Evolutionary conservation across 306 rosid species (phyloP), one percentile per base, ranked within the genome.

Genomic region (Cucurbita maxima): DNA sequence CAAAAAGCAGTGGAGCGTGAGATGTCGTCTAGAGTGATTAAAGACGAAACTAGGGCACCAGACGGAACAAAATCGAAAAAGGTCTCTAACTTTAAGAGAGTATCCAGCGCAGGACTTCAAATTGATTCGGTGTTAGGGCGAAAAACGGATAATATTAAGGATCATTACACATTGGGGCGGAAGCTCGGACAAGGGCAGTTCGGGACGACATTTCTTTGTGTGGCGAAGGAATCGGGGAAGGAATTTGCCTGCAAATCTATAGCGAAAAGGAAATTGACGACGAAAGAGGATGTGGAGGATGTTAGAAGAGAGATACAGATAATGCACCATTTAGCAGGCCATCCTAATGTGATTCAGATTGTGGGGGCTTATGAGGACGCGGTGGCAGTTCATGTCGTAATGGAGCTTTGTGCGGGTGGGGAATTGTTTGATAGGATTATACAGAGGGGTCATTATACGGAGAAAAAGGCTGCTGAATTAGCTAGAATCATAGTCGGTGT

Each of bases 181-280:
- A 91, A 94, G 83, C 82, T 94, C 3, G 99, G 99, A 0, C 92
- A 94, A 73, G 99, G 99, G 51, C 97, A 94, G 73, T 94, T 90
- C 71, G 97, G 99, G 63, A 94, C 95, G 3, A 94, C 99, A 0
- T 89, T 82, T 52, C 76, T 87, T 3, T 90, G 97, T 53, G 30
- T 94, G 30, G 90, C 84, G 69, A 94, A 91, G 78, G 85, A 74
- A n/a, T 73, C 78, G 0, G 80, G 79, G 10, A 84, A 78, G 19
- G 91, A 89, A 16, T 87, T 78, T 54, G 97, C 99, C 8, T 94
- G 99, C 77, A 94, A 94, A 75, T 81, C 99, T 0, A 94, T 94
- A 54, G 88, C 92, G 6, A 94, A 91, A 88, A 81, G 97, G 78
- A 94, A 88, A 66, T 56, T 94, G 84, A 84, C 89, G 16, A 85